Percentiles rank a stretch among this genome's conserved stretches.
Conservation (phyloP, 2,329 filamentous ascomycete genomes). For the Cladosporium sp. region DNA sequence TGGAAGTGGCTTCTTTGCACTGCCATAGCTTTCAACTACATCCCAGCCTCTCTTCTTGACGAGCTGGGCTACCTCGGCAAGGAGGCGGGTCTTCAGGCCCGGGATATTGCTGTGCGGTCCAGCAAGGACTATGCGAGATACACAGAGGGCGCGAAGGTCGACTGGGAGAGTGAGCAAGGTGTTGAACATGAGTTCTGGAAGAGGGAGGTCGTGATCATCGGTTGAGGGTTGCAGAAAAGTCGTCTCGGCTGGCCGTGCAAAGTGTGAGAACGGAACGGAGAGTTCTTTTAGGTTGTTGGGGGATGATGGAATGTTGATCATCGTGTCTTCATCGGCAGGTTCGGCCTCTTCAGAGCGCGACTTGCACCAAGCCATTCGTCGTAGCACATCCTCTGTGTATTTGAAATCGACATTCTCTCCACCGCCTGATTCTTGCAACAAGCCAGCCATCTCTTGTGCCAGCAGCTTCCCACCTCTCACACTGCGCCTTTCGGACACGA, state of each 20-base stretch:
- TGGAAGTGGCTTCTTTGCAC: conserved; percentile 27
- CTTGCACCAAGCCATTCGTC: conserved; percentile 68
- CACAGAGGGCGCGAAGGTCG: conserved; percentile 78
- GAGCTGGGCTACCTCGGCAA: conserved; percentile 68
- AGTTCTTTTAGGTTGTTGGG: conserved; percentile 34
- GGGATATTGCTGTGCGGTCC: conserved; percentile 76
- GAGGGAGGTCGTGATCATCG: conserved; percentile 81
- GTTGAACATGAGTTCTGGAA: conserved; percentile 73
- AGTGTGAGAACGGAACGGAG: conserved; percentile 62
- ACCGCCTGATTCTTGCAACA: conserved; percentile 50
- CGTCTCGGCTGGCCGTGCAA: conserved; percentile 71
- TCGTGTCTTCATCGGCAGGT: conserved; percentile 5
- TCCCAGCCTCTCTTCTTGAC: conserved; percentile 72
- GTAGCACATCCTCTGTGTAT: conserved; percentile 75
- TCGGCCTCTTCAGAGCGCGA: conserved; percentile 1
- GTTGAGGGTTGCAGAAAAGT: conserved; percentile 63
- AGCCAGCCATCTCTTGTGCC: conserved; percentile 62
- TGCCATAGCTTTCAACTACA: conserved; percentile 65
- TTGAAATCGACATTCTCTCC: conserved; percentile 53
- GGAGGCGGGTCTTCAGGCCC: conserved; percentile 71
- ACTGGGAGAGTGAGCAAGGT: conserved; percentile 70
- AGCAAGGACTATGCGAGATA: conserved; percentile 82
- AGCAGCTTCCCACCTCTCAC: conserved; percentile 71
- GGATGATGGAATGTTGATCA: conserved; percentile 33
- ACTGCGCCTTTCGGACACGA: conserved; percentile 66